These are phyloP conservation scores for Alternaria alternata DNA, from an alignment of 2,329 filamentous ascomycete species.

Conservation along the genomic window DNA sequence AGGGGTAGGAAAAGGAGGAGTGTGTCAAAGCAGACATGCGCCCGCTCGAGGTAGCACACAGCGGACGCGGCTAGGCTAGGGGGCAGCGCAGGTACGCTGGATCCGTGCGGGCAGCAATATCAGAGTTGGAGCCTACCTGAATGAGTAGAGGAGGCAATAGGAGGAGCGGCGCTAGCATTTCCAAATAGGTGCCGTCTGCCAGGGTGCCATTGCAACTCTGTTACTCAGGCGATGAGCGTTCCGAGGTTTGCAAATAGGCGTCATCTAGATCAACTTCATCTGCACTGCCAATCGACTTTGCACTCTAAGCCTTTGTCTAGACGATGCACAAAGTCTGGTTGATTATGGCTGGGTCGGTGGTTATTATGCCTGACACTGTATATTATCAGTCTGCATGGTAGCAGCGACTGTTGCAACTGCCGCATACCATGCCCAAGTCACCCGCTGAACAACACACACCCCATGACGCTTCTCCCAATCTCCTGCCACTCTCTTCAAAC, in stretches of 20 bases:
- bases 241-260: not conserved
- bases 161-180: slow-evolving; percentile 23
- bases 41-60: slow-evolving; percentile 27
- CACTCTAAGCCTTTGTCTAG: not conserved
- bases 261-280: not conserved
- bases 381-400: not conserved
- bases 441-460: not conserved
- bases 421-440: not conserved
- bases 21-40: slow-evolving; percentile 23
- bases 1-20: slow-evolving; percentile 5
- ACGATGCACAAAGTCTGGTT: not conserved
- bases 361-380: not conserved
- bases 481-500: not conserved
- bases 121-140: not conserved
- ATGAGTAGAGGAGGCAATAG: not conserved
- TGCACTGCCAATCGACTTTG: not conserved
- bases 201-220: slow-evolving; percentile 26
- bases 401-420: not conserved
- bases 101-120: slow-evolving; percentile 21
- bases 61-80: slow-evolving; percentile 22
- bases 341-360: not conserved
- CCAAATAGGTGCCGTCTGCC: slow-evolving; percentile 17
- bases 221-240: slow-evolving; percentile 7
- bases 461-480: slow-evolving; percentile 1
- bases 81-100: slow-evolving; percentile 39